These are phyloP conservation scores for Effrenium voratum DNA, from an alignment of 73 alveolate species.

Conservation along the genomic window DNA sequence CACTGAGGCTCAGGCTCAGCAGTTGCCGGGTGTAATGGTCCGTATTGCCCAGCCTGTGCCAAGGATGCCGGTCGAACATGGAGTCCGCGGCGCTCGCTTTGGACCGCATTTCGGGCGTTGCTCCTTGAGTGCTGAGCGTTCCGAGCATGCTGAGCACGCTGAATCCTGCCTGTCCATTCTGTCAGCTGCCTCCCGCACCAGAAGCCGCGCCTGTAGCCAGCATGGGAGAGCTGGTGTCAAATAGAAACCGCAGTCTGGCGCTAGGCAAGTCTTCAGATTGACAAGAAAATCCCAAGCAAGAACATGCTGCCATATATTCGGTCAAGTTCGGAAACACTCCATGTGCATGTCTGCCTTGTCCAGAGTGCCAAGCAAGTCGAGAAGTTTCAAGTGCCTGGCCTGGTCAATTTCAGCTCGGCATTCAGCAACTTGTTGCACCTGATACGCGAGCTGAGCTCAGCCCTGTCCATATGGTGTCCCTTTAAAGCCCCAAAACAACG, in stretches of 20 bases:
- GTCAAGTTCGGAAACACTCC: neutral
- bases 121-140: no score
- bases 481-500: neutral
- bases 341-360: neutral
- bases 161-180: constrained; percentile 64
- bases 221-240: no score
- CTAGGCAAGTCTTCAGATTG: no score
- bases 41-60: constrained; percentile 63
- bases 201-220: constrained; percentile 25
- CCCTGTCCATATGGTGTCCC: neutral
- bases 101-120: neutral
- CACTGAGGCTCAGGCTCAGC: constrained; percentile 30
- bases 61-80: no score
- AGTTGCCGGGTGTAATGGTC: constrained; percentile 71
- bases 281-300: no score
- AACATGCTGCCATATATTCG: neutral
- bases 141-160: no score
- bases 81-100: neutral
- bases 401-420: constrained; percentile 85
- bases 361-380: neutral
- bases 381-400: neutral
- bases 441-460: no score
- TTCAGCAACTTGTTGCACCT: constrained; percentile 75
- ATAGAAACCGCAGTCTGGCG: no score
- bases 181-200: constrained; percentile 76